Percentiles rank a stretch among this genome's conserved stretches.
These are phyloP conservation scores for Sporothrix dimorphospora DNA, from an alignment of 2,329 filamentous ascomycete species.

Conservation along the genomic window DNA sequence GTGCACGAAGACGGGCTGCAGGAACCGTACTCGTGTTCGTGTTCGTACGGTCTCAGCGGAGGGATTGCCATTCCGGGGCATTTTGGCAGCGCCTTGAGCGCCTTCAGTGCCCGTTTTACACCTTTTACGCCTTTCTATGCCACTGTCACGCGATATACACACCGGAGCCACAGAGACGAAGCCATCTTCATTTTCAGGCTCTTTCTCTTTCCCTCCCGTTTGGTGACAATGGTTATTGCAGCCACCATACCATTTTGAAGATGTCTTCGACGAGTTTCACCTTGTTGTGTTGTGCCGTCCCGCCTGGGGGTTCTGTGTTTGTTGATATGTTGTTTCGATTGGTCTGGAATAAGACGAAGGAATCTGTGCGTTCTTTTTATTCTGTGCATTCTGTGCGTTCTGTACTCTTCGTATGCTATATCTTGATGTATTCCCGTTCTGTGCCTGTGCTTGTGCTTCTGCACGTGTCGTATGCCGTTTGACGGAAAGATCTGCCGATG, in stretches of 20 bases:
- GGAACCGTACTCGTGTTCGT: constrained; percentile 28
- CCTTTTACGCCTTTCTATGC: background rate
- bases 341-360: background rate
- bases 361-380: background rate
- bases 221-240: background rate
- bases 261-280: background rate
- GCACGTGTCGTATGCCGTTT: background rate
- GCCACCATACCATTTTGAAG: background rate
- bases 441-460: background rate
- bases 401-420: background rate
- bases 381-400: background rate
- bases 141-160: background rate
- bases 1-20: constrained; percentile 6
- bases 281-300: background rate
- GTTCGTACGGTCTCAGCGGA: constrained; percentile 25
- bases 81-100: no score
- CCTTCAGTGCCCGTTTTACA: background rate
- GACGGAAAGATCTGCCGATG: background rate
- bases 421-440: no score
- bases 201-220: background rate
- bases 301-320: background rate
- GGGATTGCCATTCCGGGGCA: background rate
- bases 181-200: background rate
- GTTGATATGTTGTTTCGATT: background rate
- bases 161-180: constrained; percentile 5